A percentile compares a stretch with the other conserved stretches of the same genome.
phyloP scores from a whole-genome alignment of 108 stramenopile species.

The Cyclotella choctawhatcheeana region DNA sequence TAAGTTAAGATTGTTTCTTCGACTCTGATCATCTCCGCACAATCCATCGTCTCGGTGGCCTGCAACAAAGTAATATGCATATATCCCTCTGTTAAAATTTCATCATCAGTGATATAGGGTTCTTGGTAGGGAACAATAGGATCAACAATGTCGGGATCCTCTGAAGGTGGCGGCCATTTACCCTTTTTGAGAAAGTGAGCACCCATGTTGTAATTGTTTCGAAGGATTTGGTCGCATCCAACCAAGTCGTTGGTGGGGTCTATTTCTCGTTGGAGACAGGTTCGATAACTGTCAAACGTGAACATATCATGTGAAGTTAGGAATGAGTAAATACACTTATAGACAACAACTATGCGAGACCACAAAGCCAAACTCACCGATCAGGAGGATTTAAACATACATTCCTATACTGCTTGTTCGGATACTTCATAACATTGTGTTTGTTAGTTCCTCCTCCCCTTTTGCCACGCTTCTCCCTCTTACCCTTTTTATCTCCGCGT shows the following conservation, averaged over 20 bases:
- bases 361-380: background rate
- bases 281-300: background rate
- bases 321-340: background rate
- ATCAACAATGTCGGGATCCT: conserved; percentile 1
- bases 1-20: conserved; percentile 22
- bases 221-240: conserved; percentile 1
- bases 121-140: conserved; percentile 4
- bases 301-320: background rate
- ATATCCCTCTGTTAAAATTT: conserved; percentile 3
- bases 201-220: conserved; percentile 20
- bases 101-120: conserved; percentile 10
- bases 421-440: conserved; percentile 3
- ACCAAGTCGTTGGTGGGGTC: background rate
- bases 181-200: conserved; percentile 7
- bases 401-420: conserved; percentile 2
- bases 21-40: conserved; percentile 12
- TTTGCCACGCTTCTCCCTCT: conserved; percentile 5
- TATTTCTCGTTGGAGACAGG: conserved; percentile 2
- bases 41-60: background rate
- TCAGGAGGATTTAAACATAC: conserved; percentile 23
- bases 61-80: conserved; percentile 21
- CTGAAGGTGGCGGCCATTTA: background rate
- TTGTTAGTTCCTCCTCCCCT: background rate
- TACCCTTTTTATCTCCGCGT: background rate
- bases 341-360: background rate